These are phyloP conservation scores for Chytridium lagenaria DNA, from an alignment of 371 early-diverging fungal species.

Conservation along the genomic window DNA sequence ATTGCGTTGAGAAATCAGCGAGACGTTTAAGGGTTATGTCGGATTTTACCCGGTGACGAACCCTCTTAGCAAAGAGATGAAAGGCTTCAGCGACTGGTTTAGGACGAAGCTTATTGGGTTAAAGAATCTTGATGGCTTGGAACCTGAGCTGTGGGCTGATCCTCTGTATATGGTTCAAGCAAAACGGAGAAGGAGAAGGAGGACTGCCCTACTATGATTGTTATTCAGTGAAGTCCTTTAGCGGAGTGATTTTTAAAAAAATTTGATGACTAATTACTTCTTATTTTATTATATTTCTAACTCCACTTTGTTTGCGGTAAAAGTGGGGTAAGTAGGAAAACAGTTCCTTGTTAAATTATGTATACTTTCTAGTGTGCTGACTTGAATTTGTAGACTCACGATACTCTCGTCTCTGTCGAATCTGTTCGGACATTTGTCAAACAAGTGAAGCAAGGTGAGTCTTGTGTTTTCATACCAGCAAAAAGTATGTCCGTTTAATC, in stretches of 20 bases:
- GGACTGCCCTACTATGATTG: conserved; percentile 18
- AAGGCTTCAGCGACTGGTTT: conserved; percentile 4
- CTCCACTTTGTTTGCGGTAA: too few species aligned
- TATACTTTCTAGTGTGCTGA: too few species aligned
- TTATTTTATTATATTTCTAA: neutral
- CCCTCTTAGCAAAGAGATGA: neutral
- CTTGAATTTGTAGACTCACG: conserved; percentile 2
- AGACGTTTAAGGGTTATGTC: neutral
- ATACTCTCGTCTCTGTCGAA: conserved; percentile 23
- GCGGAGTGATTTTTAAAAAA: neutral
- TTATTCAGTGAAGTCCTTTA: conserved; percentile 25
- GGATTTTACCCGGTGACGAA: conserved; percentile 22
- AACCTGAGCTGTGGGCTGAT: conserved; percentile 27
- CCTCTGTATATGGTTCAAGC: conserved; percentile 20
- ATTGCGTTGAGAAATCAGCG: conserved; percentile 60
- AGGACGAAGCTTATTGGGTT: conserved; percentile 5
- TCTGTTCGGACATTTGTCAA: conserved; percentile 25
- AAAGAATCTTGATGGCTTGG: conserved; percentile 2
- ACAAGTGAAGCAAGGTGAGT: conserved; percentile 24
- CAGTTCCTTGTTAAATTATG: too few species aligned
- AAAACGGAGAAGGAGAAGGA: conserved; percentile 11
- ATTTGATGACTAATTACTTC: neutral
- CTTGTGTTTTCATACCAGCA: too few species aligned
- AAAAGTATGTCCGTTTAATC: too few species aligned
- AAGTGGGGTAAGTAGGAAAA: too few species aligned